Evolutionary conservation across 441 rosid species (phyloP).

Genomic region (Lagerstroemia fauriei): DNA sequence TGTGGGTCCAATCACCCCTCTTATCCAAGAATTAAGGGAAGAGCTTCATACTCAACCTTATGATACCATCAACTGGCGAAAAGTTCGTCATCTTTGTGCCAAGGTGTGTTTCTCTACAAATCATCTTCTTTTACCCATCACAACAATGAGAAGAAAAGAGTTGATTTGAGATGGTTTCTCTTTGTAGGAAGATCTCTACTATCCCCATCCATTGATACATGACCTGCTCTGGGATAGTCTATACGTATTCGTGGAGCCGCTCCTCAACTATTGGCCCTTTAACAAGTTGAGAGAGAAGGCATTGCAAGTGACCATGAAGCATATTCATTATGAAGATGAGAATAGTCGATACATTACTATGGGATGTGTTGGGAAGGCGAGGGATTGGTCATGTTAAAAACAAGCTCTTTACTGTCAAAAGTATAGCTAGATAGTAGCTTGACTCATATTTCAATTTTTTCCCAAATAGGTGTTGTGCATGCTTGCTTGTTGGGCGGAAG

Average conservation of each 20-base stretch:
- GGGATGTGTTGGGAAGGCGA: constrained; percentile 28
- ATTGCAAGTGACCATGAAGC: constrained; percentile 31
- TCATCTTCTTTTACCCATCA: background rate
- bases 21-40: constrained; percentile 49
- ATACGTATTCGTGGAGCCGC: constrained; percentile 26
- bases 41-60: constrained; percentile 59
- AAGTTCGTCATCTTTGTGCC: constrained; percentile 33
- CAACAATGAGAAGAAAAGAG: background rate
- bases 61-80: constrained; percentile 29
- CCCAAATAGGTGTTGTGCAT: constrained; percentile 28
- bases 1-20: constrained; percentile 15
- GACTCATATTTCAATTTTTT: too few relatives aligned
- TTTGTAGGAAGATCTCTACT: constrained; percentile 32
- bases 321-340: constrained; percentile 33
- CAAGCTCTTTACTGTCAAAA: too few relatives aligned
- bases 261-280: constrained; percentile 31
- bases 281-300: constrained; percentile 32
- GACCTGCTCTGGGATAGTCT: constrained; percentile 32
- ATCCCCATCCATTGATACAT: constrained; percentile 30
- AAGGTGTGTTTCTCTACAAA: background rate
- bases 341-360: constrained; percentile 34
- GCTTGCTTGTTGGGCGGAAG: constrained; percentile 35
- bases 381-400: too few relatives aligned
- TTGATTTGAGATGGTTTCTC: background rate
- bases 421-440: too few relatives aligned